Conservation (phyloP, 495 filamentous ascomycete genomes). For the Apodospora peruviana region DNA sequence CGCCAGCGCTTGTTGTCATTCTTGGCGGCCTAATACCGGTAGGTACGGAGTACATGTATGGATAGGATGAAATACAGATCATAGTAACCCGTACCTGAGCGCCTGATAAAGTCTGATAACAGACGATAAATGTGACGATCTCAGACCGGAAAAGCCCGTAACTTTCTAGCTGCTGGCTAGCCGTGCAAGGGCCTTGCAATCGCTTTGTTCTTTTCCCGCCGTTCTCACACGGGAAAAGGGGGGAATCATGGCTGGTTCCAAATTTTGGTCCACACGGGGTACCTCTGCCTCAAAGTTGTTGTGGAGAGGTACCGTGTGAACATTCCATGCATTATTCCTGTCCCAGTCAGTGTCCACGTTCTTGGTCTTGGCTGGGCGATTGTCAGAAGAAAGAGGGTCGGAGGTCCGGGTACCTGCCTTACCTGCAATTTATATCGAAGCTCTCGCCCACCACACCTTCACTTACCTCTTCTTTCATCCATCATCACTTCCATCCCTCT, state of each 20-base stretch:
- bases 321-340: neutral
- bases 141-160: neutral
- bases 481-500: neutral
- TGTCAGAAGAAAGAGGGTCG: slow-evolving; percentile 1
- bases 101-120: no score
- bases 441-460: neutral
- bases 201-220: neutral
- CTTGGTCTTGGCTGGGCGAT: neutral
- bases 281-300: neutral
- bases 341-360: neutral
- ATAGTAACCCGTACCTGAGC: no score
- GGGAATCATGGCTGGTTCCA: neutral
- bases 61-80: no score
- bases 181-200: neutral
- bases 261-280: neutral
- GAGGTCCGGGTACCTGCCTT: slow-evolving; percentile 21
- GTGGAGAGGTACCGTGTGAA: neutral
- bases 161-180: neutral
- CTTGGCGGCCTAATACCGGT: neutral
- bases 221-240: neutral
- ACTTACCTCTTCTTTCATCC: neutral
- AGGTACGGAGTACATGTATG: no score
- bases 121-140: no score
- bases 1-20: neutral
- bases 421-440: slow-evolving; percentile 17